Evolutionary conservation across 108 stramenopile species (phyloP).

Genomic region (Fragilariopsis cylindrus): DNA sequence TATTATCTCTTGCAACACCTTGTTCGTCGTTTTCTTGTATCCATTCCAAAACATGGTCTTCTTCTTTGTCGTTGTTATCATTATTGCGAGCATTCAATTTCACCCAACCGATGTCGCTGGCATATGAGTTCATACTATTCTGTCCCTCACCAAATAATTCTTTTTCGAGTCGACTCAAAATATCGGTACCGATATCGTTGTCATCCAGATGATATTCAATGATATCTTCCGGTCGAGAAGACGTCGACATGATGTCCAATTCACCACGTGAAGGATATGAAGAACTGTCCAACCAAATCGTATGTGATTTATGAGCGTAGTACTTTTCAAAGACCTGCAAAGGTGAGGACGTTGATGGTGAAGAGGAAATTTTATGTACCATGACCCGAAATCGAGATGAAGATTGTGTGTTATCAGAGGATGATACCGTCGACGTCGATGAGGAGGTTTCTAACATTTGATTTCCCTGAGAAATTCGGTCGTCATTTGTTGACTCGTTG

Average conservation of each 20-base stretch:
- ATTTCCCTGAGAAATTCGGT: background rate
- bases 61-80: background rate
- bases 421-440: background rate
- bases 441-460: background rate
- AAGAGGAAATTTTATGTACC: slow-evolving; percentile 5
- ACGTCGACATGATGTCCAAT: slow-evolving; percentile 36
- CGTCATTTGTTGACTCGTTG: too few relatives aligned
- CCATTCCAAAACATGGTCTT: background rate
- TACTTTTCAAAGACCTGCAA: slow-evolving; percentile 28
- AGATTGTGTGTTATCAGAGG: background rate
- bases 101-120: slow-evolving; percentile 14
- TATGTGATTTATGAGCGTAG: slow-evolving; percentile 33
- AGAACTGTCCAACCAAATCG: slow-evolving; percentile 73
- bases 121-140: background rate
- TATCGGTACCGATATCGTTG: slow-evolving; percentile 13
- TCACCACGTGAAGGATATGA: slow-evolving; percentile 25
- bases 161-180: slow-evolving; percentile 33
- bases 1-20: background rate
- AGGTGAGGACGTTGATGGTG: slow-evolving; percentile 1
- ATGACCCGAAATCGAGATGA: slow-evolving; percentile 27
- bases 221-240: slow-evolving; percentile 12
- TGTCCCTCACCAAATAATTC: slow-evolving; percentile 14
- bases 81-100: background rate
- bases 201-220: slow-evolving; percentile 33
- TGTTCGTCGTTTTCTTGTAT: background rate